A percentile compares a stretch with the other conserved stretches of the same genome.
These are phyloP conservation scores for Myxozyma udenii DNA, from an alignment of 805 yeast species.

Conservation along the genomic window DNA sequence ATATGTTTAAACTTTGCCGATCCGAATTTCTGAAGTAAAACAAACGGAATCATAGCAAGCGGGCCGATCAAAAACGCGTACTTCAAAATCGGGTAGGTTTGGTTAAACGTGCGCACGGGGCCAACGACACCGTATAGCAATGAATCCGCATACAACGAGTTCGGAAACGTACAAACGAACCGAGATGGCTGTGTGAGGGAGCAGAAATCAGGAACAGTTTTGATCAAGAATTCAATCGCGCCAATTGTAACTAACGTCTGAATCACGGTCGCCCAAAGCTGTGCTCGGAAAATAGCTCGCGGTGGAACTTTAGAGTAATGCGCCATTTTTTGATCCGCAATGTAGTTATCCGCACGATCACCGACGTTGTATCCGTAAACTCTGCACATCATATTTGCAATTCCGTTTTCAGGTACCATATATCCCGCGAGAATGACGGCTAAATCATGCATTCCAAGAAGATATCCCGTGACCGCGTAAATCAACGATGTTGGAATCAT, in stretches of 20 bases:
- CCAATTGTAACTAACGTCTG: conserved; percentile 12
- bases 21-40: conserved; percentile 7
- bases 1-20: not conserved
- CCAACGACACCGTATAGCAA: conserved; percentile 59
- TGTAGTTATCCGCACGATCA: conserved; percentile 61
- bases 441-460: conserved; percentile 39
- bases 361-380: conserved; percentile 57
- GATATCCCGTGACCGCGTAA: conserved; percentile 42
- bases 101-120: conserved; percentile 55
- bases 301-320: conserved; percentile 50
- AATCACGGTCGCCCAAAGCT: conserved; percentile 23
- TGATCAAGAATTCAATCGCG: conserved; percentile 4
- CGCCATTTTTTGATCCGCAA: conserved; percentile 54
- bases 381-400: conserved; percentile 52
- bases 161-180: conserved; percentile 14
- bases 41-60: conserved; percentile 12
- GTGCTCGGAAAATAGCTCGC: conserved; percentile 43
- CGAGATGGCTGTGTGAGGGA: conserved; percentile 7
- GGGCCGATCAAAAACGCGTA: conserved; percentile 26
- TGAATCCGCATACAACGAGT: conserved; percentile 11
- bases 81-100: conserved; percentile 32
- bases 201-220: conserved; percentile 6
- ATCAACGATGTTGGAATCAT: conserved; percentile 34
- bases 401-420: conserved; percentile 49
- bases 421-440: conserved; percentile 24